Base-by-base conservation (phyloP, 495 filamentous ascomycete genomes). In the Penicillium steckii region DNA sequence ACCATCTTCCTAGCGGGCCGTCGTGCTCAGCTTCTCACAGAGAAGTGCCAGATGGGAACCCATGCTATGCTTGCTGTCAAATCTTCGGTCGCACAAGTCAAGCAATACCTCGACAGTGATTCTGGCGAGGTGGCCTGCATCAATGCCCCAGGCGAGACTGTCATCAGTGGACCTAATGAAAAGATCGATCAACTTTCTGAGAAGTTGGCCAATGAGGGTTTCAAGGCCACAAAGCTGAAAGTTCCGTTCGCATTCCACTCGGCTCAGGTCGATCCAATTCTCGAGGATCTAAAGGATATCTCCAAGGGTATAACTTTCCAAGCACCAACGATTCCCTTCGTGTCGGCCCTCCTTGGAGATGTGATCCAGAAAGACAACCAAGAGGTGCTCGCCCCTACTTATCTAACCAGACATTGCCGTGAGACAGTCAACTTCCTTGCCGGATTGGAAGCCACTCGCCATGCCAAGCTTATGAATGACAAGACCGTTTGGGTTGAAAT, bases 191-290 rank as follows among this genome's bases (percentile, higher is more conserved):
- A 73, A 10, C 68, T 91, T 56, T 75, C 83, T 18, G 76, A 85
- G 48, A 67, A 76, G 24, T 79, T 91, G 15, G 60, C 67, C 10
- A 71, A 66, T 17, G 69, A 73, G 41, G 78, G 79, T 2, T 78
- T 87, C 61, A 91, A 88, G 64, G 84, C 77, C 59, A 88, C 80
- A 0, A 83, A 82, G 53, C 76, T 94, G 3, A 80, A 83, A 29
- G 81, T 91, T 12, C 86, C 86, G 25, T 92, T 84, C 49, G 90
- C 89, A 12, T 94, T 91, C 77, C 90, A 95, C 66, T 88, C 89
- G 4, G 75, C 81, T 0, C 90, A 93, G 58, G 82, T 93, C 21
- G 86, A 92, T n/a, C 77, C 85, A 19, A 87, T 94, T 18, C 67
- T 91, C 5, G 79, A 85, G 5, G 75, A 79, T 0, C 88, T 91